Conservation (phyloP, 2,329 filamentous ascomycete species). For the Cercospora sesami region DNA sequence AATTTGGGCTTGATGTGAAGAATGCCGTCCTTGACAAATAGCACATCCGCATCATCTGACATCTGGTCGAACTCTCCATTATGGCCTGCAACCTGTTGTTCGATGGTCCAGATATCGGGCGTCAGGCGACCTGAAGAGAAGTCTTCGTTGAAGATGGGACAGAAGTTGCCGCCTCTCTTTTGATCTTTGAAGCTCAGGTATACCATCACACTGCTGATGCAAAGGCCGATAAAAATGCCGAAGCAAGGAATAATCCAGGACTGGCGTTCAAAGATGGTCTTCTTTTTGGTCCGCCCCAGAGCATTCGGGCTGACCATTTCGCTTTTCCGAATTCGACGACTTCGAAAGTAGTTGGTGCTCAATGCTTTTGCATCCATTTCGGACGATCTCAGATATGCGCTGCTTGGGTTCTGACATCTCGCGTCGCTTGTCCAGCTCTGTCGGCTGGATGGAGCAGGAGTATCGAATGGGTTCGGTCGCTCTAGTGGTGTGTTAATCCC, state of each 20-base stretch:
- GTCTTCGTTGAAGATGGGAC: conserved; percentile 64
- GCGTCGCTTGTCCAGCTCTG: neutral
- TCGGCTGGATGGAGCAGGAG: neutral
- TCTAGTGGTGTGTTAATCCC: conserved; percentile 4
- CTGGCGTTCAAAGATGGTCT: neutral
- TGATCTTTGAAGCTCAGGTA: conserved; percentile 76
- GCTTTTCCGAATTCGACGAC: neutral
- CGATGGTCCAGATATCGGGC: conserved; percentile 67
- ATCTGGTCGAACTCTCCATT: conserved; percentile 82
- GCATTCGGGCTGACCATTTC: neutral
- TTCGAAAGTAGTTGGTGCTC: neutral
- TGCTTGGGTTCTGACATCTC: neutral
- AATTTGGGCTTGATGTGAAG: conserved; percentile 77
- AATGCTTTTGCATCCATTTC: neutral
- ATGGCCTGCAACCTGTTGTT: conserved; percentile 72
- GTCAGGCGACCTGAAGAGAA: conserved; percentile 58
- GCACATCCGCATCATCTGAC: conserved; percentile 69
- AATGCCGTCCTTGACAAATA: conserved; percentile 67
- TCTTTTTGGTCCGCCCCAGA: neutral
- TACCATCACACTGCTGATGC: conserved; percentile 56
- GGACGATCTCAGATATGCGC: neutral
- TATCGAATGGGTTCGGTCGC: neutral
- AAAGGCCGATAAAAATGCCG: conserved; percentile 67
- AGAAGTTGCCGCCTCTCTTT: conserved; percentile 70
- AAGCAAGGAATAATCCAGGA: conserved; percentile 66